Evolutionary conservation across 2,329 filamentous ascomycete genomes (phyloP).

Genomic region (Penicillium sp.): DNA sequence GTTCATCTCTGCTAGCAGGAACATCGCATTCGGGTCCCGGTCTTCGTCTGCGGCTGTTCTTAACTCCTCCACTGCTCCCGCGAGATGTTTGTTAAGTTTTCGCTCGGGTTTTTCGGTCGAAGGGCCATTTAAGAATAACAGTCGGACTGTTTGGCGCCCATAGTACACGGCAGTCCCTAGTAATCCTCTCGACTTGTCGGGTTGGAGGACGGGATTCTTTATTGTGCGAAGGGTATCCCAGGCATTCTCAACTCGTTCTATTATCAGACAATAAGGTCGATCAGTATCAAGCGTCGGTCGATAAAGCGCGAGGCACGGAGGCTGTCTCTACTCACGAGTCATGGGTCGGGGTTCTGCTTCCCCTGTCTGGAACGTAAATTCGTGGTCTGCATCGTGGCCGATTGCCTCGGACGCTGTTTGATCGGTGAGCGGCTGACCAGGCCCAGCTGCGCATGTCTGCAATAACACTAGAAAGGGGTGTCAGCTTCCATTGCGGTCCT

Average conservation of each 20-base stretch:
- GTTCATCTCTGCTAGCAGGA: conserved; percentile 87
- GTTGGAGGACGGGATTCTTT: conserved; percentile 25
- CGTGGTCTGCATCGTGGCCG: conserved; percentile 18
- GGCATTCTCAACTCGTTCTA: conserved; percentile 37
- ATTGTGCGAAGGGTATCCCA: conserved; percentile 32
- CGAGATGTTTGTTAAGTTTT: conserved; percentile 46
- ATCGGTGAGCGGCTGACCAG: conserved; percentile 24
- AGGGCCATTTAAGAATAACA: conserved; percentile 66
- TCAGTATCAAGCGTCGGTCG: conserved; percentile 8
- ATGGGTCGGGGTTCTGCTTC: conserved; percentile 22
- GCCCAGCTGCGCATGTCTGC: conserved; percentile 30
- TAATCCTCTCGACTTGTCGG: conserved; percentile 57
- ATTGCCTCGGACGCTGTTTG: conserved; percentile 21
- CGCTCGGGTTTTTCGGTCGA: conserved; percentile 45
- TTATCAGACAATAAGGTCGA: background rate
- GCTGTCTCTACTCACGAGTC: conserved; percentile 30
- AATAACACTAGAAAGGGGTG: conserved; percentile 32
- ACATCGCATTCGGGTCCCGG: conserved; percentile 74
- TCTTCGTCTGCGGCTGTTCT: conserved; percentile 57
- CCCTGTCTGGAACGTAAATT: conserved; percentile 25
- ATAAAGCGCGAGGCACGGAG: background rate
- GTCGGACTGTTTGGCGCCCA: conserved; percentile 60
- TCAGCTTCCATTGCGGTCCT: conserved; percentile 21
- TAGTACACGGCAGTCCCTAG: conserved; percentile 61
- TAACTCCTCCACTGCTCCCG: conserved; percentile 59